These are phyloP conservation scores for Aspergillus quadricinctus DNA, from an alignment of 2,329 filamentous ascomycete species.

Conservation along the genomic window DNA sequence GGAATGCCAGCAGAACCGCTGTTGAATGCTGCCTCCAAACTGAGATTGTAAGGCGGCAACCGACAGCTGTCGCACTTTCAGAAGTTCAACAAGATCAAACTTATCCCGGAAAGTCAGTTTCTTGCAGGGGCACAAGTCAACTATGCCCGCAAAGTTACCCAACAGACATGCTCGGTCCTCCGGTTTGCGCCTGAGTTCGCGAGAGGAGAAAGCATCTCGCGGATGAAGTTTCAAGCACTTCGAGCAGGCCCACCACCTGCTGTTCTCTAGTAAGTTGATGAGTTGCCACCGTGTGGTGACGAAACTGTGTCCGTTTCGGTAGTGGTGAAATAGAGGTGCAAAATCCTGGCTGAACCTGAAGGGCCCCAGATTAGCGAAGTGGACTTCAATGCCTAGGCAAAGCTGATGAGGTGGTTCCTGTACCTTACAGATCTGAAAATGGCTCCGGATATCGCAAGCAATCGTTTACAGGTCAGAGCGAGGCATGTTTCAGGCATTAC, in stretches of 20 bases:
- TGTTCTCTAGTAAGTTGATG: constrained; percentile 32
- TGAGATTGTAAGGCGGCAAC: constrained; percentile 21
- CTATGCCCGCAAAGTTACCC: constrained; percentile 32
- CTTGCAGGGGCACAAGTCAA: constrained; percentile 38
- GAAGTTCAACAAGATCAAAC: constrained; percentile 29
- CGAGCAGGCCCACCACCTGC: constrained; percentile 33
- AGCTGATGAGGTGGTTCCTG: not conserved
- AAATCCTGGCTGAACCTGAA: constrained; percentile 33
- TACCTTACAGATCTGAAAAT: constrained; percentile 14
- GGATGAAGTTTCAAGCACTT: constrained; percentile 38
- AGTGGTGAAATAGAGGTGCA: constrained; percentile 38
- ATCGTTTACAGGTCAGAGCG: constrained; percentile 36
- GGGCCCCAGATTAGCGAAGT: constrained; percentile 15
- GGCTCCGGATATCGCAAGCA: constrained; percentile 29
- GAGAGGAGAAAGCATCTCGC: constrained; percentile 27
- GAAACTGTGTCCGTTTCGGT: constrained; percentile 34
- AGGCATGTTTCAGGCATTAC: constrained; percentile 33
- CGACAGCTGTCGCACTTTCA: constrained; percentile 27
- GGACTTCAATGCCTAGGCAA: constrained; percentile 20
- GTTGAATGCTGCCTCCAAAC: constrained; percentile 25
- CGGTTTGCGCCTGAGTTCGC: constrained; percentile 31
- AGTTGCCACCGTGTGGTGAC: constrained; percentile 35
- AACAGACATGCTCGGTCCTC: constrained; percentile 31
- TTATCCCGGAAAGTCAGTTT: constrained; percentile 39
- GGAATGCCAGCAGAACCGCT: constrained; percentile 37